Base-by-base conservation (phyloP, 495 filamentous ascomycete genomes). In the Chaetomium tenue region DNA sequence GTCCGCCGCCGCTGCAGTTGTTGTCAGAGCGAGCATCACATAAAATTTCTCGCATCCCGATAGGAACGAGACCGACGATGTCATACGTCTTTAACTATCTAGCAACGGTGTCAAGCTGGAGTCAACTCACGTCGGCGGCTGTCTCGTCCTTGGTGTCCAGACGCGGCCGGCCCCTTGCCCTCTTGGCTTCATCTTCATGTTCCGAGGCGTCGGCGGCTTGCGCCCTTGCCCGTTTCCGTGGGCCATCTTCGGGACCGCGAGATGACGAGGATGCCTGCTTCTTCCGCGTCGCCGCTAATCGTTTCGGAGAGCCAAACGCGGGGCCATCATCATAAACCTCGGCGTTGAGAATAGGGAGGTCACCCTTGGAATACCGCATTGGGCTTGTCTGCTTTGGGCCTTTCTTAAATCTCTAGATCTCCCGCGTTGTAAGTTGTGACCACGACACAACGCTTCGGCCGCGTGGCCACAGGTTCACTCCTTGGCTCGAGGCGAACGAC, bases 121-220 rank as follows among this genome's bases (percentile, higher is more conserved):
- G 30, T 73, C 18, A 20, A 73, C 80, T 80, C 72, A 83, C 81
- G 75, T 82, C 80, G 56, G 74, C 79, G 65, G 79, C 75, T 18
- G 79, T 88, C 71, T 89, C 87, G 74, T 91, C 88, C 63, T 86
- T 85, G 25, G 83, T 84, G 62, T 91, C 86, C 30, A 92, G 73
- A n/a, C 89, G 77, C 8, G 89, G 89, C 46, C 89, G 80, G 5
- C 89, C 89, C 63, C 89, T 75, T 20, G 81, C 69, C 59, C 84
- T 76, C 72, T 82, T 85, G 63, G 76, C 77, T 37, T 78, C 80
- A 23, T 79, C 81, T 0, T 76, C 77, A 0, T 77, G 69, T 8
- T 71, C 70, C 1, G 63, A 39, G 20, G 50, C 61, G 11, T 66
- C 70, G 2, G 63, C 40, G 3, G 50, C 25, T 25, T 71, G 66